phyloP scores from a whole-genome alignment of 2,329 filamentous ascomycete species.

The Zymoseptoria ardabiliae region DNA sequence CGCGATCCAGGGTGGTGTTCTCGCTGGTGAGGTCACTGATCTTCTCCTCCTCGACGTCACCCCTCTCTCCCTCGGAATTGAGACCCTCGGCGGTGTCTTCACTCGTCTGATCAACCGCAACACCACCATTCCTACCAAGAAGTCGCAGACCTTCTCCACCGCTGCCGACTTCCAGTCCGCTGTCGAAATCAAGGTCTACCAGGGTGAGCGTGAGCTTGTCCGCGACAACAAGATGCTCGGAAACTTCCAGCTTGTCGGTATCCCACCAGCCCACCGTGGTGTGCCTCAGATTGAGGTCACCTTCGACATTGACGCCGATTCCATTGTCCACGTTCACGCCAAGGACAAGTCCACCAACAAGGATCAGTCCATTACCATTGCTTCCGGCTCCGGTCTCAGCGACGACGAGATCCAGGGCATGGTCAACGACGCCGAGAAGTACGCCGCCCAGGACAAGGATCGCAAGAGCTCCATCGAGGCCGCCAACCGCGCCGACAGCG shows the following conservation, averaged over 20 bases:
- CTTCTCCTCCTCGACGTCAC: slow-evolving; percentile 93
- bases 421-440: slow-evolving; percentile 97
- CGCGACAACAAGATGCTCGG: slow-evolving; percentile 97
- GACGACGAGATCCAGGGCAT: slow-evolving; percentile 93
- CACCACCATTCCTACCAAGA: slow-evolving; percentile 98
- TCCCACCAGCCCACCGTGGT: slow-evolving; percentile 90
- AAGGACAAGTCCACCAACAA: slow-evolving; percentile 99
- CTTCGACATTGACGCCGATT: slow-evolving; percentile 97
- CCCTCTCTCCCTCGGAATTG: slow-evolving; percentile 92
- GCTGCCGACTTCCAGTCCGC: slow-evolving; percentile 97
- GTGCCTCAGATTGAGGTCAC: slow-evolving; percentile 96
- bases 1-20: slow-evolving; percentile 92
- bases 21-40: slow-evolving; percentile 94
- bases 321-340: slow-evolving; percentile 93
- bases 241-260: slow-evolving; percentile 98
- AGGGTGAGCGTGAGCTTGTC: slow-evolving; percentile 98
- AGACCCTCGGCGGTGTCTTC: slow-evolving; percentile 96
- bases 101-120: slow-evolving; percentile 98
- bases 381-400: slow-evolving; percentile 92
- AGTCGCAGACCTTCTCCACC: slow-evolving; percentile 96
- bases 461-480: slow-evolving; percentile 92
- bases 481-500: slow-evolving; percentile 94
- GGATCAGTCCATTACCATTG: slow-evolving; percentile 99
- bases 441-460: slow-evolving; percentile 90
- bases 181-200: slow-evolving; percentile 99